Evolutionary conservation across 169 alveolate species (phyloP).

Genomic region (Eimeria maxima): DNA sequence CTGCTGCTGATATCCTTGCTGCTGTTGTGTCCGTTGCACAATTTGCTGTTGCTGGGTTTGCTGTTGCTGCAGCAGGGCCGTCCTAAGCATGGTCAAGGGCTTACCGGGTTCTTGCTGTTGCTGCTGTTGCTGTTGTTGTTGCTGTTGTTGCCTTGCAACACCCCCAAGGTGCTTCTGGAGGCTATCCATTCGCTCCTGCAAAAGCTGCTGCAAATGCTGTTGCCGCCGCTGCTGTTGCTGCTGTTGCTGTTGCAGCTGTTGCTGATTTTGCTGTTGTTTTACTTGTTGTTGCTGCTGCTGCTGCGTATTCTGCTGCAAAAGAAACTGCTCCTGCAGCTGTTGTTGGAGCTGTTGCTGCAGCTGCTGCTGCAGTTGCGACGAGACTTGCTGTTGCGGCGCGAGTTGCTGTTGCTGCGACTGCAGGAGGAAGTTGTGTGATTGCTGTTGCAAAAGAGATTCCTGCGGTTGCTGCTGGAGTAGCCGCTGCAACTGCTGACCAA

Average conservation of each 20-base stretch:
- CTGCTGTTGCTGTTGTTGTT: constrained; percentile 53
- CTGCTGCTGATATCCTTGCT: constrained; percentile 18
- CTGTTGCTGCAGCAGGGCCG: constrained; percentile 23
- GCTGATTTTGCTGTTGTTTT: not conserved
- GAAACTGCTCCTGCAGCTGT: not conserved
- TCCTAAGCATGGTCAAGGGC: constrained; percentile 3
- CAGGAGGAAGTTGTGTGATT: constrained; percentile 1
- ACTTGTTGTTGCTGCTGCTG: not conserved
- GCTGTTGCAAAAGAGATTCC: constrained; percentile 17
- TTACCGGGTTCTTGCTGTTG: constrained; percentile 28
- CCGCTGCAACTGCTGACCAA: constrained; percentile 26
- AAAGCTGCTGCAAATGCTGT: constrained; percentile 37
- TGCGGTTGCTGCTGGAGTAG: constrained; percentile 24
- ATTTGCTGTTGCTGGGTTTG: constrained; percentile 22
- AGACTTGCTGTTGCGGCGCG: not conserved
- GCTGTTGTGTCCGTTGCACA: not conserved
- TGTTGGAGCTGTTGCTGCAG: not conserved
- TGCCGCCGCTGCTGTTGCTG: constrained; percentile 39
- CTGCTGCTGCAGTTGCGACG: constrained; percentile 30
- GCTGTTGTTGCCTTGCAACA: not conserved
- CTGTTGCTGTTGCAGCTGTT: not conserved
- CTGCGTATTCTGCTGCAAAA: constrained; percentile 21
- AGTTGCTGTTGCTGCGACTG: not conserved
- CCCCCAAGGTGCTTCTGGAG: constrained; percentile 25
- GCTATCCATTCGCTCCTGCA: constrained; percentile 19